These are phyloP conservation scores for Harrya chromipes DNA, from an alignment of 768 basidiomycete genomes.

Conservation along the genomic window DNA sequence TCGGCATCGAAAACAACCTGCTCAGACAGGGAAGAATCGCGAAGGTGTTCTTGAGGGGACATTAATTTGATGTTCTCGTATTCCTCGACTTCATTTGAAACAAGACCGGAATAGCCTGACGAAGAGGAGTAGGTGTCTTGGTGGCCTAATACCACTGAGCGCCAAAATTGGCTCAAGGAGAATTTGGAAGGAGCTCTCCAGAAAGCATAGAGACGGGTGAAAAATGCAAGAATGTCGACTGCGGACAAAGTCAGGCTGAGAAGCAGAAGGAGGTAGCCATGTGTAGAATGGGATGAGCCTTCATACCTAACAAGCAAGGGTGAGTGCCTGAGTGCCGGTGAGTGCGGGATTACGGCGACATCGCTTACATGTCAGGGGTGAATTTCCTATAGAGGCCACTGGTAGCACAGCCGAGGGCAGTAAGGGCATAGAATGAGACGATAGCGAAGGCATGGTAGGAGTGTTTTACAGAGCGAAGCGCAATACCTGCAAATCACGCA, in stretches of 20 bases:
- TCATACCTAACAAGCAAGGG: constrained; percentile 54
- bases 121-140: constrained; percentile 28
- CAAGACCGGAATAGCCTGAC: constrained; percentile 58
- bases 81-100: constrained; percentile 53
- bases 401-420: constrained; percentile 60
- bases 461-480: constrained; percentile 75
- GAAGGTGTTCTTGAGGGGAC: constrained; percentile 31
- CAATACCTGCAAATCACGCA: constrained; percentile 53
- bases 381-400: constrained; percentile 72
- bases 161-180: constrained; percentile 53
- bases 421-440: constrained; percentile 60
- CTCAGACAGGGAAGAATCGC: constrained; percentile 47
- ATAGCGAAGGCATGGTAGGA: constrained; percentile 56
- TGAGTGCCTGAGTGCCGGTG: background rate
- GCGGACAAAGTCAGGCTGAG: constrained; percentile 44
- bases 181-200: constrained; percentile 42
- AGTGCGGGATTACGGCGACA: constrained; percentile 10
- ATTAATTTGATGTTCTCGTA: constrained; percentile 44
- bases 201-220: constrained; percentile 52
- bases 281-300: constrained; percentile 56
- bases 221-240: constrained; percentile 51
- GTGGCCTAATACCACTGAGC: constrained; percentile 50
- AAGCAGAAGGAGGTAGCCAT: constrained; percentile 58
- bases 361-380: constrained; percentile 76
- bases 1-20: constrained; percentile 49